Base-by-base conservation (phyloP, 2,329 filamentous ascomycete genomes). In the Penicillium janthinellum region DNA sequence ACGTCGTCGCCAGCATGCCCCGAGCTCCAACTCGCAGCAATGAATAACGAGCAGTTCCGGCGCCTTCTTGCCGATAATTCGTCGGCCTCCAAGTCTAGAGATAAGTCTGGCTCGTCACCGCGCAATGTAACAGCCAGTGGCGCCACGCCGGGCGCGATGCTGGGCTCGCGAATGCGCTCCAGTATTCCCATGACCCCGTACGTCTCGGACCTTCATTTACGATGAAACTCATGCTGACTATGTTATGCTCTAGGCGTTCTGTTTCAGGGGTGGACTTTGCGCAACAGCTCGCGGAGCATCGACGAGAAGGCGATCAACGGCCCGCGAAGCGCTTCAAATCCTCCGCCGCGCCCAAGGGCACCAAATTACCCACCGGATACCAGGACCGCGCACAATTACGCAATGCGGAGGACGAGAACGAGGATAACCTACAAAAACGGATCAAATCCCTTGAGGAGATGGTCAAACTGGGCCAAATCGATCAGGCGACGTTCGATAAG, bases 41-140 rank as follows among this genome's bases (percentile, higher is more conserved):
- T 99, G 95, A 96, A 98, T 75, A 98, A 98, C 82, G 87, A 92
- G 45, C 91, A 97, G 70, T 99, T 99, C 71, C 89, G 95, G 56
- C 89, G 90, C 64, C 84, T 98, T 6, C 77, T 96, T 22, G 81
- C 88, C 76, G 78, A 85, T 65, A 83, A 79, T 3, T 76, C 82
- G 2, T 73, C 77, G 7, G 66, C 62, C 0, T 56, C 54, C 25
- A 73, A 41, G 65, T 54, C 63, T 63, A 49, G 51, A 22, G 56
- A 45, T 7, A 62, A 64, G 54, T 42, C 53, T n/a, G 34, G 48
- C 38, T 39, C 62, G 49, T 62, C 64, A 48, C 54, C 53, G 25
- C 60, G 58, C 44, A 67, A 68, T 67, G 71, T 71, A 50, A 70
- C 62, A 60, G 76, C 67, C 58, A 75, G 61, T 77, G 76, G 72